Evolutionary conservation across 345 rosid genomes (phyloP), one percentile per base, ranked within the genome.

Genomic region (Hibiscus tridactylites): DNA sequence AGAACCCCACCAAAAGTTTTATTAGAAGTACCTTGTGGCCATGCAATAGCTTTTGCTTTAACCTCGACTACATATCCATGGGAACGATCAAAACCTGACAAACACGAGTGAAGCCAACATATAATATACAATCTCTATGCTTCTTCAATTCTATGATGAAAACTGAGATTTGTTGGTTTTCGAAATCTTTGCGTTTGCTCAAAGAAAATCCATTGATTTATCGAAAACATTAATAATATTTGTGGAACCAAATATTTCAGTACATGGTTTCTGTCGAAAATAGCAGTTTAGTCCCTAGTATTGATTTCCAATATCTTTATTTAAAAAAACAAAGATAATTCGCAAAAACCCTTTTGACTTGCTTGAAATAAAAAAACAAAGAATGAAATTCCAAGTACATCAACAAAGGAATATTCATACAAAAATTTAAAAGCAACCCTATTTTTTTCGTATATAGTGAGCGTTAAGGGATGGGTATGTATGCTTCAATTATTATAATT

Each of bases 1-100:
- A 21, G 24, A 21, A 21, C 1, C 24, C 24, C 24, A 21, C 24
- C 24, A 0, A 21, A 21, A 21, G 24, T 21, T 21, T 24, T 24
- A 46, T 29, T 35, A 79, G 85, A 82, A 78, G 81, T 84, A 21
- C 79, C 81, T 72, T 33, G 21, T 12, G n/a, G 82, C 76, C 88
- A 73, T 81, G 88, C 86, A 79, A 54, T 54, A 54, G 75, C 88
- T 79, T 84, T 84, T 75, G 71, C 85, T 86, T 76, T 46, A 68
- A 47, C 68, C 68, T 52, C 71, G 50, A 44, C 28, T 9, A n/a
- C 11, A 26, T 42, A 33, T 49, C 73, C 68, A 67, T 74, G 73
- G 73, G 68, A 74, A 77, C 68, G 60, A 75, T 56, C 70, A 68
- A 71, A 57, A 68, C 31, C 84, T 78, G 85, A 83, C 85, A 65